Conservation (phyloP, 192 early-diverging fungal species). For the Polychytrium aggregatum region DNA sequence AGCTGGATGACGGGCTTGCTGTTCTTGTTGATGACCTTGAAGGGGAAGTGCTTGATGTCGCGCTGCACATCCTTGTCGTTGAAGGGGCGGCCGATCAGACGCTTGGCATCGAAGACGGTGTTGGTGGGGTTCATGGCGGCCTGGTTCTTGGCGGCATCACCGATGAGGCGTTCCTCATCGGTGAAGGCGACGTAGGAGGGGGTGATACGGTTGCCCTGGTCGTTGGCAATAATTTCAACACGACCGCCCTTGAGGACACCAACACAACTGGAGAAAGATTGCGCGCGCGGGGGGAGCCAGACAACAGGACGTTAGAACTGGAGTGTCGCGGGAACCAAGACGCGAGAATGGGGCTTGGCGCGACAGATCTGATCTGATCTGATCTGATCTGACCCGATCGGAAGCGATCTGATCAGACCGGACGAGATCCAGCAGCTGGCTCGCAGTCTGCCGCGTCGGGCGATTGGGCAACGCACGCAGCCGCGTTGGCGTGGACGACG, state of each 20-base stretch:
- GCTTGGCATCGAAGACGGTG: conserved; percentile 91
- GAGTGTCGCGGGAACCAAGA: too few species aligned
- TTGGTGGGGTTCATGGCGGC: conserved; percentile 76
- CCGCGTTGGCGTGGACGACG: not conserved
- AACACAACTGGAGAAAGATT: conserved; percentile 68
- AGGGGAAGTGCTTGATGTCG: conserved; percentile 99
- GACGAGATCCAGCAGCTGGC: too few species aligned
- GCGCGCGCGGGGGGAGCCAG: not conserved
- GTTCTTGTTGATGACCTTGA: conserved; percentile 84
- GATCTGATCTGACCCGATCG: too few species aligned
- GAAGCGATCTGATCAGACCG: too few species aligned
- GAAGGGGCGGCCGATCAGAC: conserved; percentile 81
- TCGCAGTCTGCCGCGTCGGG: too few species aligned
- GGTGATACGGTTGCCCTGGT: conserved; percentile 88
- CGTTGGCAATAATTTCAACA: conserved; percentile 98
- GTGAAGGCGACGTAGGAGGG: conserved; percentile 92
- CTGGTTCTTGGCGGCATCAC: conserved; percentile 95
- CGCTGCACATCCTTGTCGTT: conserved; percentile 87
- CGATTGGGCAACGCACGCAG: not conserved
- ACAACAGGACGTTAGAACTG: not conserved
- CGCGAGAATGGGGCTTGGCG: too few species aligned
- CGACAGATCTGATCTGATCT: too few species aligned
- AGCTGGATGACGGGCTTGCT: conserved; percentile 81
- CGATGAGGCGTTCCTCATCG: conserved; percentile 82
- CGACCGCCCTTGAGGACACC: conserved; percentile 86